These are phyloP conservation scores for Kodamaea alishanica DNA, from an alignment of 1,139 yeast species.

Conservation along the genomic window DNA sequence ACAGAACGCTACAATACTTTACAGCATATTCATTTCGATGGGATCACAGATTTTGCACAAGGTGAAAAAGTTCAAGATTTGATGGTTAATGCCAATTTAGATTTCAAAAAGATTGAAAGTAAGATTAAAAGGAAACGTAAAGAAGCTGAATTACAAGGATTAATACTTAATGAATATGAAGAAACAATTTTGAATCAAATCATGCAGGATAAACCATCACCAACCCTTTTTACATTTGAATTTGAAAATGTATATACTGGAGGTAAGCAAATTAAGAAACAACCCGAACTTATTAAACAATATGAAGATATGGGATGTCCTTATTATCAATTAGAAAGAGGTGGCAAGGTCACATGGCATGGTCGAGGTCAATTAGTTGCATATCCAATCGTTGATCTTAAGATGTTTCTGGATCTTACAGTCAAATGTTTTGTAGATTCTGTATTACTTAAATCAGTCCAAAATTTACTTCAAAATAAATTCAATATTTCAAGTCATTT, in stretches of 20 bases:
- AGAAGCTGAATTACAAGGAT: slow-evolving; percentile 38
- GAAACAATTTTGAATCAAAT: slow-evolving; percentile 41
- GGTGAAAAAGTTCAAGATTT: slow-evolving; percentile 64
- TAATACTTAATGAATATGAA: slow-evolving; percentile 45
- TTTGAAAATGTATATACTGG: slow-evolving; percentile 85
- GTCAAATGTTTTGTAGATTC: slow-evolving; percentile 74
- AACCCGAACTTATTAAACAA: slow-evolving; percentile 35
- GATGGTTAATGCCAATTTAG: slow-evolving; percentile 59
- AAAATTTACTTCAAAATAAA: slow-evolving; percentile 43
- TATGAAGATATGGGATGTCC: slow-evolving; percentile 40
- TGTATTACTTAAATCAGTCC: slow-evolving; percentile 61
- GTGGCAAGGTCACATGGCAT: slow-evolving; percentile 98
- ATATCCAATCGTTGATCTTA: slow-evolving; percentile 75
- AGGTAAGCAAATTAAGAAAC: slow-evolving; percentile 70
- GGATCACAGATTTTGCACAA: slow-evolving; percentile 48
- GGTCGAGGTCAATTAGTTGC: slow-evolving; percentile 93
- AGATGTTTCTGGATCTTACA: slow-evolving; percentile 54
- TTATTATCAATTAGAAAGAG: slow-evolving; percentile 76
- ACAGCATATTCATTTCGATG: slow-evolving; percentile 62
- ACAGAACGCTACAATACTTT: slow-evolving; percentile 36
- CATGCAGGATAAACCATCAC: slow-evolving; percentile 53
- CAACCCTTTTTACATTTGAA: slow-evolving; percentile 72
- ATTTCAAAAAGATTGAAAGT: slow-evolving; percentile 53
- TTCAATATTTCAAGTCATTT: slow-evolving; percentile 44
- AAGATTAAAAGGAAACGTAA: slow-evolving; percentile 42